Evolutionary conservation across 352 stramenopile species (phyloP).

Genomic region (Phytopythium chamaehyphon): DNA sequence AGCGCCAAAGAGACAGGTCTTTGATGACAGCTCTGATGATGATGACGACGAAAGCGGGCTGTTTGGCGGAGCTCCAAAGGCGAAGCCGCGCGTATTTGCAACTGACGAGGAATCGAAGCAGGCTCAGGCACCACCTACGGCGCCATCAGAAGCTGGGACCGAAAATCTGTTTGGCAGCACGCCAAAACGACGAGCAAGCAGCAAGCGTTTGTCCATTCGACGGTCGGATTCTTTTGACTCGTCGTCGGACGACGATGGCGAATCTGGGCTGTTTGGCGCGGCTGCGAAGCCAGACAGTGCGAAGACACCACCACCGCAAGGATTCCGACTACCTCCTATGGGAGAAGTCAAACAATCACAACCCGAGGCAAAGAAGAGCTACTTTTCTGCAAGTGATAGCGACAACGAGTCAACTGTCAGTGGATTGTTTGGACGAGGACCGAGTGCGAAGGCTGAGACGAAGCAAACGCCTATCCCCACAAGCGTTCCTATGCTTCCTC

Average conservation of each 20-base stretch:
- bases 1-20: constrained; percentile 38
- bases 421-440: constrained; percentile 28
- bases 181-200: constrained; percentile 17
- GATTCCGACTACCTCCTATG: constrained; percentile 24
- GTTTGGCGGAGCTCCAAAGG: constrained; percentile 30
- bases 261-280: constrained; percentile 41
- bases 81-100: constrained; percentile 19
- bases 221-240: constrained; percentile 45
- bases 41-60: constrained; percentile 54
- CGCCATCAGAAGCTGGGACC: constrained; percentile 5
- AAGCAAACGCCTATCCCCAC: constrained; percentile 8
- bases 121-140: constrained; percentile 22
- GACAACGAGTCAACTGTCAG: constrained; percentile 27
- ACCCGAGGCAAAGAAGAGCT: constrained; percentile 18
- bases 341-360: constrained; percentile 12
- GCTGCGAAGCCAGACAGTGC: constrained; percentile 11
- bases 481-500: constrained; percentile 14
- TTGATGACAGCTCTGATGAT: constrained; percentile 49
- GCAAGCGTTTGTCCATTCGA: constrained; percentile 16
- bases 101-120: constrained; percentile 22
- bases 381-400: constrained; percentile 34
- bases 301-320: constrained; percentile 10
- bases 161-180: constrained; percentile 33
- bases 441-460: constrained; percentile 14
- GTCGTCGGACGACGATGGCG: constrained; percentile 34